Evolutionary conservation across 352 stramenopile genomes (phyloP).

Genomic region (Phytophthora foliorum): DNA sequence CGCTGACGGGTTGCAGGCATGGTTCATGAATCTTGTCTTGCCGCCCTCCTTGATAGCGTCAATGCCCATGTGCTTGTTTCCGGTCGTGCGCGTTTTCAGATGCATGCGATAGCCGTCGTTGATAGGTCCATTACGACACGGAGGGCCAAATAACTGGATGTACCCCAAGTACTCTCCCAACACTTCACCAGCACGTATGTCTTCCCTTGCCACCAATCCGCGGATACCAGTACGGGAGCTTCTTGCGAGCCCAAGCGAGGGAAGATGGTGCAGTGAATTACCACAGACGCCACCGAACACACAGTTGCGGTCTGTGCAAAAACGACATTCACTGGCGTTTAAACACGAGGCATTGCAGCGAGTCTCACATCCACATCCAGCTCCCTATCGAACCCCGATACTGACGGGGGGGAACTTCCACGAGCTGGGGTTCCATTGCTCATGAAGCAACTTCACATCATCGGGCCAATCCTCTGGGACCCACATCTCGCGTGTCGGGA

Average conservation of each 20-base stretch:
- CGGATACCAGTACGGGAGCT: background rate
- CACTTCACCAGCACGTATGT: background rate
- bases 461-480: background rate
- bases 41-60: background rate
- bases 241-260: too few relatives aligned
- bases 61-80: background rate
- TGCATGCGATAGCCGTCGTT: background rate
- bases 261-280: too few relatives aligned
- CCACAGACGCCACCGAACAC: background rate
- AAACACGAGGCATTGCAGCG: background rate
- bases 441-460: background rate
- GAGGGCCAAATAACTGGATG: background rate
- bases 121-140: background rate
- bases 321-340: background rate
- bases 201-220: background rate
- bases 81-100: background rate
- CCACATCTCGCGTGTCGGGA: slow-evolving; percentile 1
- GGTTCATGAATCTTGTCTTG: background rate
- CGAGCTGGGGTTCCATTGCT: background rate
- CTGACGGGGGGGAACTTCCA: background rate
- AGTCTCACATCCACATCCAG: background rate
- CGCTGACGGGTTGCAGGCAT: background rate
- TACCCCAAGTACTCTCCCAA: background rate
- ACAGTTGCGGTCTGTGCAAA: background rate
- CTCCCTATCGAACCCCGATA: background rate